phyloP scores from a whole-genome alignment of 202 grass and related monocot species.

The Elaeis oleifera region DNA sequence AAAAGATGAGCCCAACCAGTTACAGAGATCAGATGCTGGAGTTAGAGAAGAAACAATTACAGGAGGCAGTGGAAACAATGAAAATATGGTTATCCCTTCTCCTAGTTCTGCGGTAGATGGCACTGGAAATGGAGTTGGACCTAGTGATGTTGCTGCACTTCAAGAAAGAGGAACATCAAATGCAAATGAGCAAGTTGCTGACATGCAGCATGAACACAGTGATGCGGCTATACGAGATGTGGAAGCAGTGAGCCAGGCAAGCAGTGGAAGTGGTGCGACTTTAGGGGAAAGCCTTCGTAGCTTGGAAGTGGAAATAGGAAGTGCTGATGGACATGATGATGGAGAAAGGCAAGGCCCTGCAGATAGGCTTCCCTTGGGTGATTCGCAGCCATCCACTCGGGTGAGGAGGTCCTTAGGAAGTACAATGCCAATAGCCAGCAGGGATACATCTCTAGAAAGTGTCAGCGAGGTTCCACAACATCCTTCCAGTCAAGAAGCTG shows the following conservation, averaged over 20 bases:
- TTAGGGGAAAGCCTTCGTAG: constrained; percentile 92
- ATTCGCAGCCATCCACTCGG: constrained; percentile 44
- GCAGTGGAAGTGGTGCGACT: constrained; percentile 95
- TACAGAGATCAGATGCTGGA: constrained; percentile 50
- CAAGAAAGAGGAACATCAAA: constrained; percentile 46
- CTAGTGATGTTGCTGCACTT: constrained; percentile 37
- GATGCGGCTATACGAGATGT: constrained; percentile 67
- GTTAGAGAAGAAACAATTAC: constrained; percentile 38
- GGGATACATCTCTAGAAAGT: constrained; percentile 69
- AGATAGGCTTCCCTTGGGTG: constrained; percentile 52
- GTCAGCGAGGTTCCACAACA: constrained; percentile 75
- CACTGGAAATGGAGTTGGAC: constrained; percentile 36
- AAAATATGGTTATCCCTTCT: constrained; percentile 30
- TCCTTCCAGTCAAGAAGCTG: constrained; percentile 53
- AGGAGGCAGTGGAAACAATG: constrained; percentile 38
- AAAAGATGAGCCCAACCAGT: constrained; percentile 41
- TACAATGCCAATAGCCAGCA: constrained; percentile 30
- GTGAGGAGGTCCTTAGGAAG: constrained; percentile 50
- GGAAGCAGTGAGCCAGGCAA: constrained; percentile 93
- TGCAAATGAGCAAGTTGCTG: constrained; percentile 67
- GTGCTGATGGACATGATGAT: constrained; percentile 96
- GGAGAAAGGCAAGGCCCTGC: constrained; percentile 61
- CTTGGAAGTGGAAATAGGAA: constrained; percentile 97
- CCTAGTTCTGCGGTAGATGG: constrained; percentile 20
- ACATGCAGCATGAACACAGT: constrained; percentile 85